Conservation (phyloP, 192 early-diverging fungal species). For the Polychytrium aggregatum region DNA sequence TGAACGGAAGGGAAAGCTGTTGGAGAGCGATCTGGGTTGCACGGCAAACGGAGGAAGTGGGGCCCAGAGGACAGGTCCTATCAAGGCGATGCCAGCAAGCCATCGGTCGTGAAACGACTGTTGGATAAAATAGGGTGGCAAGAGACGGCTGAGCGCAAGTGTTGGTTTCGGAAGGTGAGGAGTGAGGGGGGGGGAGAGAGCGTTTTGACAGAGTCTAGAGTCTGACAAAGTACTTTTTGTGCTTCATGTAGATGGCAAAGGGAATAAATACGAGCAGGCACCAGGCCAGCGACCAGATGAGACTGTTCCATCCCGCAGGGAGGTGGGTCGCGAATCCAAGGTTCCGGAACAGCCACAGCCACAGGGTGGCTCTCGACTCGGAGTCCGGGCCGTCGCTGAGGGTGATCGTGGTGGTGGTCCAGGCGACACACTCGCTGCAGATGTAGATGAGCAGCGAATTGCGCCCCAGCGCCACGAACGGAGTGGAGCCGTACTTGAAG, state of each 20-base stretch:
- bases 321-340: slow-evolving; percentile 2
- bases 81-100: no score
- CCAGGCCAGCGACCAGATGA: slow-evolving; percentile 14
- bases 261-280: neutral
- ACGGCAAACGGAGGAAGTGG: no score
- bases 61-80: no score
- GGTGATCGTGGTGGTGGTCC: neutral
- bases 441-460: slow-evolving; percentile 37
- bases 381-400: neutral
- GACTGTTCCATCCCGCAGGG: slow-evolving; percentile 5
- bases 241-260: slow-evolving; percentile 8
- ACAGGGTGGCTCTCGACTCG: no score
- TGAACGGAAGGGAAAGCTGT: no score
- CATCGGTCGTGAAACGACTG: no score
- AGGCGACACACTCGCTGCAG: slow-evolving; percentile 14
- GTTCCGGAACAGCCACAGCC: neutral
- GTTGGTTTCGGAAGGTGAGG: no score
- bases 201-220: slow-evolving; percentile 6
- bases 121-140: no score
- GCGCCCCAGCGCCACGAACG: slow-evolving; percentile 31
- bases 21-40: no score
- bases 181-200: no score
- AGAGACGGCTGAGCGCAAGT: no score
- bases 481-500: neutral
- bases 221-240: slow-evolving; percentile 4